Conservation (phyloP, 1,284 basidiomycete genomes). For the Vanrija humicola region DNA sequence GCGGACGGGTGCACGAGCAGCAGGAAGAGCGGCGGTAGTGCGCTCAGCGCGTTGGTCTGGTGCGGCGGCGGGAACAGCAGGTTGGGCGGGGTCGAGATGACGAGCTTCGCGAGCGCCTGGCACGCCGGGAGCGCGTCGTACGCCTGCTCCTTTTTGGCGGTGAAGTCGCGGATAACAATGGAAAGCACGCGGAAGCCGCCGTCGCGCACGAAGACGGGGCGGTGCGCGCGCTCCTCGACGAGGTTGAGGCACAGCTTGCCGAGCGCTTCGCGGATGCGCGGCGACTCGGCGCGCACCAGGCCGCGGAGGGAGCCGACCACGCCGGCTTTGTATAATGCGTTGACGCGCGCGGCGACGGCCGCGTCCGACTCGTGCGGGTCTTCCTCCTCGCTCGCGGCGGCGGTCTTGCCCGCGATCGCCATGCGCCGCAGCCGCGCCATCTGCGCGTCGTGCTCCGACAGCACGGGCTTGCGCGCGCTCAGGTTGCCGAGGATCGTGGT, state of each 20-base stretch:
- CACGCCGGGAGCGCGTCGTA: slow-evolving; percentile 62
- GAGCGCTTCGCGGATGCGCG: slow-evolving; percentile 47
- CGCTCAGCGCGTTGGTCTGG: slow-evolving; percentile 69
- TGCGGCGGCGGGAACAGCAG: slow-evolving; percentile 73
- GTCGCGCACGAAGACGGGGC: slow-evolving; percentile 73
- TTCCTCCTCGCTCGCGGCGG: slow-evolving; percentile 23
- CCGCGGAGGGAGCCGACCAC: slow-evolving; percentile 61
- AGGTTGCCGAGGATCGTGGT: slow-evolving; percentile 71
- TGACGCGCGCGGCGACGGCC: slow-evolving; percentile 59
- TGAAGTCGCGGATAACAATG: slow-evolving; percentile 53
- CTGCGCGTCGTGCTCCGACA: slow-evolving; percentile 74
- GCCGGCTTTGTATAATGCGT: slow-evolving; percentile 55
- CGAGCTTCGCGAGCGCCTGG: slow-evolving; percentile 87
- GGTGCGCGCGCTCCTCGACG: slow-evolving; percentile 68
- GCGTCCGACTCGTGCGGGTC: slow-evolving; percentile 55
- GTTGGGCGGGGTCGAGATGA: slow-evolving; percentile 83
- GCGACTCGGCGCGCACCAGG: slow-evolving; percentile 53
- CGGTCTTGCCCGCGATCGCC: slow-evolving; percentile 55
- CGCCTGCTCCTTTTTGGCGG: background rate
- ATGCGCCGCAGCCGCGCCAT: slow-evolving; percentile 70
- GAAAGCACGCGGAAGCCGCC: slow-evolving; percentile 74
- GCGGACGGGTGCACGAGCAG: slow-evolving; percentile 66
- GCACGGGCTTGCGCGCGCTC: slow-evolving; percentile 61
- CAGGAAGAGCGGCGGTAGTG: slow-evolving; percentile 68
- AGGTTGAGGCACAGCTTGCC: slow-evolving; percentile 64